Evolutionary conservation across 352 stramenopile species (phyloP).

Genomic region (Blastocystis sp.): DNA sequence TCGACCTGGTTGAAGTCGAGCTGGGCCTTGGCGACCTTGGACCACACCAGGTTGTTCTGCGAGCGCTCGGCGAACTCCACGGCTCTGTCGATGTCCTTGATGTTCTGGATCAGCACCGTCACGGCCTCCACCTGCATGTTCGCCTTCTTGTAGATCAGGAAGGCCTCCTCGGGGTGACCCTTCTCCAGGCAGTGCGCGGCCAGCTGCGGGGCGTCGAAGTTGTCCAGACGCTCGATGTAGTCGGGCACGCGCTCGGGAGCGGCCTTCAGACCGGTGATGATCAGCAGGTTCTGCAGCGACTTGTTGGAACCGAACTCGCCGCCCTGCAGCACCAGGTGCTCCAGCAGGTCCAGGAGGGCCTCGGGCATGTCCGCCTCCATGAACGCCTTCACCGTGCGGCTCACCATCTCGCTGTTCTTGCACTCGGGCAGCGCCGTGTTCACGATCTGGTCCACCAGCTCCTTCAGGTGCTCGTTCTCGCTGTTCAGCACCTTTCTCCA

Average conservation of each 20-base stretch:
- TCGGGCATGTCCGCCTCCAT: slow-evolving; percentile 98
- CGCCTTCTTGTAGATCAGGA: slow-evolving; percentile 99
- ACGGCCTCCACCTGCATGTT: slow-evolving; percentile 92
- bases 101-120: slow-evolving; percentile 87
- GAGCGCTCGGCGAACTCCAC: slow-evolving; percentile 97
- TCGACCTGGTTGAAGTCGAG: slow-evolving; percentile 89
- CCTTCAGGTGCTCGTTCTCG: slow-evolving; percentile 81
- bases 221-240: slow-evolving; percentile 99
- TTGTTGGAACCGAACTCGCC: slow-evolving; percentile 99
- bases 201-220: slow-evolving; percentile 99
- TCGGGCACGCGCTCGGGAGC: slow-evolving; percentile 95
- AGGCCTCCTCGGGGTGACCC: slow-evolving; percentile 96
- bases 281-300: slow-evolving; percentile 99
- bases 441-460: slow-evolving; percentile 98
- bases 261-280: slow-evolving; percentile 97
- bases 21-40: slow-evolving; percentile 95
- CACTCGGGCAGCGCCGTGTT: slow-evolving; percentile 98
- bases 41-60: slow-evolving; percentile 97
- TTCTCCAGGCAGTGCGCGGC: slow-evolving; percentile 95
- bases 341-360: slow-evolving; percentile 96
- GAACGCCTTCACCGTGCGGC: slow-evolving; percentile 98
- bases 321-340: slow-evolving; percentile 98
- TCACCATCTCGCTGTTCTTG: slow-evolving; percentile 96
- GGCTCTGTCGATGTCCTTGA: slow-evolving; percentile 94
- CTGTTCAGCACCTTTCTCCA: slow-evolving; percentile 90